Conservation (phyloP, 306 rosid genomes). For the Prinsepia uniflora region DNA sequence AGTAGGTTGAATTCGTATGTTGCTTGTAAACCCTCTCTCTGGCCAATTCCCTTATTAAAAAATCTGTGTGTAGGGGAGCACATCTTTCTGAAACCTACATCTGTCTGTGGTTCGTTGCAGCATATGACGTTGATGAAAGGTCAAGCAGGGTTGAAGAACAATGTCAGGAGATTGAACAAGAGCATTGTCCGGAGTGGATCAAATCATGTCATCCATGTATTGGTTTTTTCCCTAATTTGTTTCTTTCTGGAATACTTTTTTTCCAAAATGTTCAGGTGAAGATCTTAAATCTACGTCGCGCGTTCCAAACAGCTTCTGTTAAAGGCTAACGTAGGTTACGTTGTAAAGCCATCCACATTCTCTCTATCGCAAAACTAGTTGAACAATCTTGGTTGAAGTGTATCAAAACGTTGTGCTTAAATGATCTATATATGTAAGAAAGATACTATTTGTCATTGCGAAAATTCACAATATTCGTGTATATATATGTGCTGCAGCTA, state of each 20-base stretch:
- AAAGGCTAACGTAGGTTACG: conserved; percentile 16
- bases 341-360: conserved; percentile 27
- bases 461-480: not conserved
- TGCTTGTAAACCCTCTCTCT: too few relatives aligned
- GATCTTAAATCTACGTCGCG: conserved; percentile 10
- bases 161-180: conserved; percentile 78
- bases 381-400: conserved; percentile 3
- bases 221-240: conserved; percentile 59
- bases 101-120: conserved; percentile 40
- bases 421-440: conserved; percentile 1
- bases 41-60: too few relatives aligned
- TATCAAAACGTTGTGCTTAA: not conserved
- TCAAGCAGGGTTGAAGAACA: conserved; percentile 92
- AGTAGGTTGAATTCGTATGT: too few relatives aligned
- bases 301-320: conserved; percentile 10
- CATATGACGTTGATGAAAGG: conserved; percentile 73
- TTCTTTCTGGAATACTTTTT: conserved; percentile 67
- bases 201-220: conserved; percentile 73
- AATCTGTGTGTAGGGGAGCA: not conserved
- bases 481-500: too few relatives aligned
- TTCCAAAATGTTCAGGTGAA: conserved; percentile 73
- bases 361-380: not conserved
- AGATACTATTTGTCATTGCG: not conserved
- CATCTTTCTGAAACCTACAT: conserved; percentile 20
- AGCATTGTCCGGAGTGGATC: conserved; percentile 69